These are phyloP conservation scores for Wickerhamiella dianesei DNA, from an alignment of 805 yeast genomes.

Conservation along the genomic window DNA sequence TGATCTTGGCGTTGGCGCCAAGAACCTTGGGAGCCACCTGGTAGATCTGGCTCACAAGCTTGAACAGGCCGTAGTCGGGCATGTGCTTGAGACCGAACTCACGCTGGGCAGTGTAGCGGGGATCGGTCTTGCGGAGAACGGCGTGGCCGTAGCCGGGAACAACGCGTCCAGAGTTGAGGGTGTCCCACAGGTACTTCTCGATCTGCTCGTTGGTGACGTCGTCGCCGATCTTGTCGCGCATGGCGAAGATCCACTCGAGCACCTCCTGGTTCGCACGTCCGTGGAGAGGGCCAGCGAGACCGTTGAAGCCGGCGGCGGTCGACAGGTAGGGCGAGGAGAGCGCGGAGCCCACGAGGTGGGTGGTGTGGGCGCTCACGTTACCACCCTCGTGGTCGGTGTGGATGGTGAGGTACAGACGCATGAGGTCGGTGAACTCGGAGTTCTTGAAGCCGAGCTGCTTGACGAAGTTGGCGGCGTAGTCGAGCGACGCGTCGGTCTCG, in stretches of 20 bases:
- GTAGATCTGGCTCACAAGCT: slow-evolving; percentile 62
- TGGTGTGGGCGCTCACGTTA: slow-evolving; percentile 76
- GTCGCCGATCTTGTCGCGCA: slow-evolving; percentile 54
- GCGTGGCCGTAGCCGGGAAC: slow-evolving; percentile 88
- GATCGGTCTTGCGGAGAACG: slow-evolving; percentile 77
- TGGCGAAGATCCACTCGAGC: slow-evolving; percentile 61
- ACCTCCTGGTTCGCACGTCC: slow-evolving; percentile 86
- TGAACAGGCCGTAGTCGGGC: slow-evolving; percentile 70
- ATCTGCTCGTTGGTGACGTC: slow-evolving; percentile 54
- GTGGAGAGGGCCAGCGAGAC: slow-evolving; percentile 78
- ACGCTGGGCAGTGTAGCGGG: slow-evolving; percentile 76
- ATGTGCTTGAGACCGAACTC: slow-evolving; percentile 61
- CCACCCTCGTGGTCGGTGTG: slow-evolving; percentile 90
- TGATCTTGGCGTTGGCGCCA: slow-evolving; percentile 76
- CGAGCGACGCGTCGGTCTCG: slow-evolving; percentile 29
- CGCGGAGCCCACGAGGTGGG: slow-evolving; percentile 76
- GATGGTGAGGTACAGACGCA: slow-evolving; percentile 68
- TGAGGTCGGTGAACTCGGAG: slow-evolving; percentile 56
- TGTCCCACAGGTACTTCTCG: slow-evolving; percentile 66
- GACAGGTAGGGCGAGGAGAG: slow-evolving; percentile 66
- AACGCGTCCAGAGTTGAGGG: slow-evolving; percentile 63
- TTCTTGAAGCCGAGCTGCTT: slow-evolving; percentile 46
- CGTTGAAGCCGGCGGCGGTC: slow-evolving; percentile 69
- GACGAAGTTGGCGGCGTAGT: slow-evolving; percentile 56
- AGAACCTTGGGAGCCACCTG: slow-evolving; percentile 74